Evolutionary conservation across 129 eudicot genomes (phyloP), one percentile per base, ranked within the genome.

Genomic region (Pittosporum tobira): DNA sequence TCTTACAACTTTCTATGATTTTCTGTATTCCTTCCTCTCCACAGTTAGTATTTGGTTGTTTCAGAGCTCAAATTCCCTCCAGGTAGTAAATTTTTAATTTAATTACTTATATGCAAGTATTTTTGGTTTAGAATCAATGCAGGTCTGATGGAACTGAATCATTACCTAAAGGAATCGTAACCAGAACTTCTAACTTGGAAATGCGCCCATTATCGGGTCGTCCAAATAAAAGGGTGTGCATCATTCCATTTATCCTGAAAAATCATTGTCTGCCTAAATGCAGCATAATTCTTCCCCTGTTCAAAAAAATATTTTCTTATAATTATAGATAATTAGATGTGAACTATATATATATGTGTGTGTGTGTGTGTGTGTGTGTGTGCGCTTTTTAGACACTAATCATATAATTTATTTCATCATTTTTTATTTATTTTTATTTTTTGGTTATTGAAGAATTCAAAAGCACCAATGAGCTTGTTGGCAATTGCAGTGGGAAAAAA

Each of bases 401-500:
- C 27, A 31, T 29, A 25, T 22, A 42, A 30, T 18, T 49, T 60
- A 44, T 20, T 50, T 37, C 46, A 28, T 43, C 9, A n/a, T n/a
- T n/a, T n/a, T n/a, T n/a, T n/a, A n/a, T n/a, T n/a, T n/a, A n/a
- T n/a, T n/a, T 29, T 0, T 43, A 0, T 42, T 24, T 19, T 27
- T 67, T 42, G 19, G 48, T 40, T 61, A 60, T 48, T 65, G 78
- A 69, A 66, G 74, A 82, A 83, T 61, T 50, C 69, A 18, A 81
- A 79, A 68, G 49, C 80, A 59, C 79, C 83, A 49, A 71, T 63
- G 73, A 89, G 73, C 71, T 80, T 89, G 59, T 66, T 89, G 80
- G 97, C 97, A 53, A 82, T 89, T 81, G 85, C 97, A 23, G 97
- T 85, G 30, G 97, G 97, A 61, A 80, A 72, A 56, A 85, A 85